Conservation (phyloP, 2,329 filamentous ascomycete species). For the Colletotrichum shisoi region DNA sequence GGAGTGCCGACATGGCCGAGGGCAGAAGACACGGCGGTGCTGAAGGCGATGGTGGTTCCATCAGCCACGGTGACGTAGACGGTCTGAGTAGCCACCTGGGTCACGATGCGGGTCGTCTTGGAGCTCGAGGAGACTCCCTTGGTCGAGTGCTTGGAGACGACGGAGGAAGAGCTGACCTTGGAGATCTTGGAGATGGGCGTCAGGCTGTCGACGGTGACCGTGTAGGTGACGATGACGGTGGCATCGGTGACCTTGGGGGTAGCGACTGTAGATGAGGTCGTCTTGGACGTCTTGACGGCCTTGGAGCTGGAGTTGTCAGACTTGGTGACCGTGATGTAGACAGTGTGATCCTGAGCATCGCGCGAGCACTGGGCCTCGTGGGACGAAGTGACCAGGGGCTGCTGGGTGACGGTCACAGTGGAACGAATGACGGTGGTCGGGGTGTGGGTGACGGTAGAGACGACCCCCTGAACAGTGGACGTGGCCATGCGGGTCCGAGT, state of each 20-base stretch:
- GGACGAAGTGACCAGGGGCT: neutral
- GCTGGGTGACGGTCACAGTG: slow-evolving; percentile 12
- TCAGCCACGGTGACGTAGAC: slow-evolving; percentile 29
- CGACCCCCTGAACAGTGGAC: slow-evolving; percentile 19
- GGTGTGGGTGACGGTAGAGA: slow-evolving; percentile 27
- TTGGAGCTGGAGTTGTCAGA: slow-evolving; percentile 14
- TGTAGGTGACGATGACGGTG: slow-evolving; percentile 33
- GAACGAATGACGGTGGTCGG: slow-evolving; percentile 19
- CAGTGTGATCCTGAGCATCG: slow-evolving; percentile 28
- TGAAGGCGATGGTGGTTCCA: slow-evolving; percentile 25
- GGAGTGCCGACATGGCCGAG: slow-evolving; percentile 16
- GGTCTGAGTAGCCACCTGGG: slow-evolving; percentile 28
- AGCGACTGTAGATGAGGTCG: slow-evolving; percentile 1
- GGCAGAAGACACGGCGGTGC: slow-evolving; percentile 31
- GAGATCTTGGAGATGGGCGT: slow-evolving; percentile 12
- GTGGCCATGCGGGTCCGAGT: slow-evolving; percentile 24
- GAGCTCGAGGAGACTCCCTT: slow-evolving; percentile 6
- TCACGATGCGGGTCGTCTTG: slow-evolving; percentile 21
- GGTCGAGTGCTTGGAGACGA: slow-evolving; percentile 4
- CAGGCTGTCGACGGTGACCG: slow-evolving; percentile 31
- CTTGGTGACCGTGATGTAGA: slow-evolving; percentile 38
- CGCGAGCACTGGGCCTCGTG: slow-evolving; percentile 23
- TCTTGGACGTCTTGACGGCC: slow-evolving; percentile 3
- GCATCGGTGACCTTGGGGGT: slow-evolving; percentile 13
- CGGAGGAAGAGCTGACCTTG: slow-evolving; percentile 18